A percentile compares a stretch with the other conserved stretches of the same genome.
phyloP scores from a whole-genome alignment of 805 yeast genomes.

The Zygotorulaspora chibaensis region DNA sequence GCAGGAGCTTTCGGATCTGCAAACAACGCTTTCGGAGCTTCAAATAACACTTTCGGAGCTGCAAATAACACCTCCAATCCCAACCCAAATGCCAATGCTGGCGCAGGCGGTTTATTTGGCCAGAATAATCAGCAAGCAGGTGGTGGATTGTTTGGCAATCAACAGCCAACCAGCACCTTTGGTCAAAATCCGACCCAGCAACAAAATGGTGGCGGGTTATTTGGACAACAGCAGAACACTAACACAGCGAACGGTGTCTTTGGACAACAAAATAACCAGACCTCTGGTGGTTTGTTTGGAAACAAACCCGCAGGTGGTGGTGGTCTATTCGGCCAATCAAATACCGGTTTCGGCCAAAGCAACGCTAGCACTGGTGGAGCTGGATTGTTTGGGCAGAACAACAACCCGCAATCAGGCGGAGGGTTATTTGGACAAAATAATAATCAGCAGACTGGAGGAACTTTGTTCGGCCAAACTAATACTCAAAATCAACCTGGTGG shows the following conservation, averaged over 20 bases:
- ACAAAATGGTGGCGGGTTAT: slow-evolving; percentile 24
- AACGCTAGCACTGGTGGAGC: slow-evolving; percentile 27
- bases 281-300: slow-evolving; percentile 9
- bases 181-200: slow-evolving; percentile 26
- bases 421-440: slow-evolving; percentile 28
- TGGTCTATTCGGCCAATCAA: slow-evolving; percentile 32
- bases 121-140: slow-evolving; percentile 23
- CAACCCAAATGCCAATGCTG: background rate
- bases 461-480: slow-evolving; percentile 34
- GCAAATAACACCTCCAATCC: slow-evolving; percentile 22
- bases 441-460: slow-evolving; percentile 30
- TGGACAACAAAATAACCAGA: slow-evolving; percentile 27
- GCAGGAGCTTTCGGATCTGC: slow-evolving; percentile 26
- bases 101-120: slow-evolving; percentile 44
- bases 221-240: slow-evolving; percentile 33
- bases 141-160: slow-evolving; percentile 45
- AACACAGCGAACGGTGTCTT: slow-evolving; percentile 28
- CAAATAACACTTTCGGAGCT: slow-evolving; percentile 38
- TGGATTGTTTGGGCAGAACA: slow-evolving; percentile 32
- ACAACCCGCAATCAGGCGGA: slow-evolving; percentile 27
- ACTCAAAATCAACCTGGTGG: slow-evolving; percentile 16
- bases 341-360: slow-evolving; percentile 37
- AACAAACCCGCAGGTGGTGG: slow-evolving; percentile 8
- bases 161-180: slow-evolving; percentile 19
- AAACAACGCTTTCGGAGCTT: slow-evolving; percentile 9